Evolutionary conservation across 305 asterid species (phyloP).

Genomic region (Nicotiana rustica): DNA sequence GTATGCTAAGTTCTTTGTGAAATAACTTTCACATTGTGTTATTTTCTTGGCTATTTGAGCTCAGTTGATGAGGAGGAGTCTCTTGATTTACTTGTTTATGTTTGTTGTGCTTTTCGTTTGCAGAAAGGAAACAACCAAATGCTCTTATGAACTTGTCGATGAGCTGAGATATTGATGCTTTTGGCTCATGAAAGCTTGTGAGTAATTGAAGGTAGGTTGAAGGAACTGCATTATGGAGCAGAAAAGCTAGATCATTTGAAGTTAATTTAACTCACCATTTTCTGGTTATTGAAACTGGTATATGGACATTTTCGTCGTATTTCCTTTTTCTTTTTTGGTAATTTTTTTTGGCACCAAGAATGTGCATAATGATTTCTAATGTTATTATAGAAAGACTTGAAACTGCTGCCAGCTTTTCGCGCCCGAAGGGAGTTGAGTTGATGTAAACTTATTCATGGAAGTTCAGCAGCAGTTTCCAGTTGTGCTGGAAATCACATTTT

Average conservation of each 20-base stretch:
- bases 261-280: constrained; percentile 18
- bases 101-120: background rate
- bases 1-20: background rate
- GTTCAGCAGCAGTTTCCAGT: constrained; percentile 8
- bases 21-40: background rate
- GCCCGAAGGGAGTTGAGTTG: background rate
- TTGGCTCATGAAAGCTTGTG: constrained; percentile 13
- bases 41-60: background rate
- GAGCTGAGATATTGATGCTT: constrained; percentile 21
- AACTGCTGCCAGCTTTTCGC: background rate
- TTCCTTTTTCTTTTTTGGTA: constrained; percentile 1
- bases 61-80: background rate
- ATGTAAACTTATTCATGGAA: constrained; percentile 18
- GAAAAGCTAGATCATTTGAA: constrained; percentile 5
- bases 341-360: constrained; percentile 12
- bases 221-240: background rate
- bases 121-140: constrained; percentile 20
- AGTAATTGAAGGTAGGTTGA: constrained; percentile 18
- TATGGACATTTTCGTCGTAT: background rate
- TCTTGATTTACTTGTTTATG: background rate
- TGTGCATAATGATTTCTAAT: constrained; percentile 14
- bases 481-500: background rate
- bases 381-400: constrained; percentile 17
- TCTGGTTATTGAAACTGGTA: constrained; percentile 24
- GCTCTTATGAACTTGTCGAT: constrained; percentile 3